Evolutionary conservation across 169 alveolate species (phyloP).

Genomic region (Plasmodium adleri): DNA sequence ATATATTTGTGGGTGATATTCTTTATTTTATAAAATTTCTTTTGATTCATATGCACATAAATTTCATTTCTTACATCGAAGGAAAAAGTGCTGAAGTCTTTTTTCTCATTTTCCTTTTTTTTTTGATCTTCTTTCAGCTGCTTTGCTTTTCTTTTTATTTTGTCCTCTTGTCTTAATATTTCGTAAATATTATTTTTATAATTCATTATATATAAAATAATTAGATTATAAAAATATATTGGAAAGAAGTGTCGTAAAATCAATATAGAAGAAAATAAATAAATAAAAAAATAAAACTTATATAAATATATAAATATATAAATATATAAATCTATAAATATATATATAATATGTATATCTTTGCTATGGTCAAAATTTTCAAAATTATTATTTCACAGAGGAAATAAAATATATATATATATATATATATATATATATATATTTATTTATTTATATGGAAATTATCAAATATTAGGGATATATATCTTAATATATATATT

Average conservation of each 20-base stretch:
- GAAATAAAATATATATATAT: too few relatives aligned
- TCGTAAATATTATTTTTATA: slow-evolving; percentile 36
- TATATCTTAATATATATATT: background rate
- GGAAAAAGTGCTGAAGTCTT: slow-evolving; percentile 28
- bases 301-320: background rate
- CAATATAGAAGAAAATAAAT: too few relatives aligned
- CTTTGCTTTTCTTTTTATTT: slow-evolving; percentile 46
- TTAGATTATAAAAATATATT: too few relatives aligned
- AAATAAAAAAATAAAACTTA: background rate
- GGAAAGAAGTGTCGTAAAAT: too few relatives aligned
- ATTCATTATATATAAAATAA: slow-evolving; percentile 8
- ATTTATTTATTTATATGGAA: background rate
- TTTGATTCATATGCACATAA: too few relatives aligned
- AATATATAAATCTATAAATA: background rate
- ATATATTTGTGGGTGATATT: too few relatives aligned
- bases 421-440: background rate
- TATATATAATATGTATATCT: background rate
- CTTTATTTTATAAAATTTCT: too few relatives aligned
- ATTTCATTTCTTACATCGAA: slow-evolving; percentile 27
- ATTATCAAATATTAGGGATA: background rate
- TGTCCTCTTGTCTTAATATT: slow-evolving; percentile 53
- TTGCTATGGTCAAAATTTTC: background rate
- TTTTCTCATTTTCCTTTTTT: slow-evolving; percentile 63
- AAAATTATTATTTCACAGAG: background rate
- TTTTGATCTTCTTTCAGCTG: slow-evolving; percentile 38